A percentile compares a stretch with the other conserved stretches of the same genome.
phyloP scores from a whole-genome alignment of 768 basidiomycete genomes.

The Mycena kentingensis region DNA sequence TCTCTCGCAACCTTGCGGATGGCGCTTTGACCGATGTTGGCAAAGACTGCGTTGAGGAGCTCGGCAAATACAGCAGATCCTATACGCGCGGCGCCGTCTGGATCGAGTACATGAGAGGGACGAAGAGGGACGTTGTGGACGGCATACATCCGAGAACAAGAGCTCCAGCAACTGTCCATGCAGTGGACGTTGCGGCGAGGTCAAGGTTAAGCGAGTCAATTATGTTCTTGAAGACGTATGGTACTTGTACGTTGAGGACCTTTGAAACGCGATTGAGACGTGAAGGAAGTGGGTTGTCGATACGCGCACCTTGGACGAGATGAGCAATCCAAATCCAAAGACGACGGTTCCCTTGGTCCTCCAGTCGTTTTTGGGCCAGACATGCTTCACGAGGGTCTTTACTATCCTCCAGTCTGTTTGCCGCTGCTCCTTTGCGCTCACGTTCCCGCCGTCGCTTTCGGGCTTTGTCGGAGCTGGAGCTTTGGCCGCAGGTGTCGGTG shows the following conservation, averaged over 20 bases:
- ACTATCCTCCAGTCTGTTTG: slow-evolving; percentile 86
- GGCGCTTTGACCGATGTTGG: slow-evolving; percentile 91
- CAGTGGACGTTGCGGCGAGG: slow-evolving; percentile 71
- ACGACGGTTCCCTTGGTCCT: slow-evolving; percentile 80
- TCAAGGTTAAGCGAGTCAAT: slow-evolving; percentile 89
- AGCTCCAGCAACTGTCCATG: slow-evolving; percentile 90
- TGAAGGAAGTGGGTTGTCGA: slow-evolving; percentile 1
- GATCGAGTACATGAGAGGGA: neutral
- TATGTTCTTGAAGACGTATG: slow-evolving; percentile 89
- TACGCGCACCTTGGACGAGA: slow-evolving; percentile 77
- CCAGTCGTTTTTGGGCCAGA: slow-evolving; percentile 91
- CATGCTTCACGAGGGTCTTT: slow-evolving; percentile 77
- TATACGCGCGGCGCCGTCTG: slow-evolving; percentile 90
- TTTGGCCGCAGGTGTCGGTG: slow-evolving; percentile 2
- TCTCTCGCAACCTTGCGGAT: slow-evolving; percentile 94
- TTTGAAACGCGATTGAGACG: slow-evolving; percentile 31
- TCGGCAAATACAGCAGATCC: slow-evolving; percentile 90
- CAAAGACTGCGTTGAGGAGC: slow-evolving; percentile 93
- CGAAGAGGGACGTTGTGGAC: neutral
- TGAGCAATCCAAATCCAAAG: slow-evolving; percentile 75
- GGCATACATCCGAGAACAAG: slow-evolving; percentile 89
- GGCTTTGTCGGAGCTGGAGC: too few species aligned
- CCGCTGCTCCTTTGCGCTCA: slow-evolving; percentile 47
- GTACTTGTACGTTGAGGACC: slow-evolving; percentile 98
- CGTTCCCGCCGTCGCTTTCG: neutral